phyloP scores from a whole-genome alignment of 1,139 yeast species.

The Geotrichum cucujoidarum region DNA sequence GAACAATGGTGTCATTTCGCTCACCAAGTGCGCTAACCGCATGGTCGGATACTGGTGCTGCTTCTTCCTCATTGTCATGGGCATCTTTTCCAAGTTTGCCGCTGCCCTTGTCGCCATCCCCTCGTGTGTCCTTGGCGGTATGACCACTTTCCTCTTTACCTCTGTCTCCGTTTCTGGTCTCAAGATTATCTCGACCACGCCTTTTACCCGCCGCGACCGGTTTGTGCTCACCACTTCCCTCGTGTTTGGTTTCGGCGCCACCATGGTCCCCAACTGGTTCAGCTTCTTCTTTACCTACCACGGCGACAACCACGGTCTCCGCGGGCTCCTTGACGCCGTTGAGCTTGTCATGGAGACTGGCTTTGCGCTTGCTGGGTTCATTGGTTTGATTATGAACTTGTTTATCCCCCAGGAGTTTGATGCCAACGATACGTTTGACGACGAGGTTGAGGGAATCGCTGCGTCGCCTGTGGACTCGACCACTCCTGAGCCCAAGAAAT shows the following conservation, averaged over 20 bases:
- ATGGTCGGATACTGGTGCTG: conserved; percentile 88
- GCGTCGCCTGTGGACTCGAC: not conserved
- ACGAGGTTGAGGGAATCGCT: conserved; percentile 13
- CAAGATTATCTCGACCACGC: conserved; percentile 66
- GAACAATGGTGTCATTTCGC: conserved; percentile 86
- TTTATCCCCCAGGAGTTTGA: conserved; percentile 67
- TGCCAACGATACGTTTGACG: conserved; percentile 37
- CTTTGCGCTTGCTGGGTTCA: conserved; percentile 74
- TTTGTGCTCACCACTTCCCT: conserved; percentile 73
- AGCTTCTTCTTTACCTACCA: conserved; percentile 64
- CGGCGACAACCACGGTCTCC: conserved; percentile 58
- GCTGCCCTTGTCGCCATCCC: conserved; percentile 88
- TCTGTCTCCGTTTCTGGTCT: conserved; percentile 88
- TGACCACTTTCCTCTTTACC: conserved; percentile 84
- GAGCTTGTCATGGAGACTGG: conserved; percentile 82
- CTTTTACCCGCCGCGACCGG: conserved; percentile 83
- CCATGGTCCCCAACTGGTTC: conserved; percentile 75
- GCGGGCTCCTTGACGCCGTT: conserved; percentile 76
- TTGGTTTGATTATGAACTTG: conserved; percentile 69
- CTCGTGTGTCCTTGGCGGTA: conserved; percentile 79
- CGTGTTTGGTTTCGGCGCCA: conserved; percentile 74
- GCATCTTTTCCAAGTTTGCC: conserved; percentile 81
- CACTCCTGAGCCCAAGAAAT: conserved; percentile 1
- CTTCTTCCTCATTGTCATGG: conserved; percentile 76
- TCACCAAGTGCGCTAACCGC: conserved; percentile 85